These are phyloP conservation scores for Kwoniella bestiolae DNA, from an alignment of 768 basidiomycete genomes.

Conservation along the genomic window DNA sequence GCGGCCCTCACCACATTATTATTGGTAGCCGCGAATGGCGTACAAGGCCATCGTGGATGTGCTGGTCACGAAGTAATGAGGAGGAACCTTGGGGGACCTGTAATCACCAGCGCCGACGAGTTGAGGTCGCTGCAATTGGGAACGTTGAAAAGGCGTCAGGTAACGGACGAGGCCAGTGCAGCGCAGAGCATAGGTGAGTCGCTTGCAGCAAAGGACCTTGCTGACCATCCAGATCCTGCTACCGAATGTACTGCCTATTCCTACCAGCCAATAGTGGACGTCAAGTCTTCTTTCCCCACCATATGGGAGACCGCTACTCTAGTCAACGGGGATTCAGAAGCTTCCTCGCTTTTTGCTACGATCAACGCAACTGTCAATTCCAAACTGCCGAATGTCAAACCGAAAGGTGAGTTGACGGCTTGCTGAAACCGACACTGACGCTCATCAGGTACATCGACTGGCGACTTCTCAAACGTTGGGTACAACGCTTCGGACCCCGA, in stretches of 20 bases:
- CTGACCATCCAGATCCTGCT: slow-evolving; percentile 31
- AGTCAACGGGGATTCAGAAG: slow-evolving; percentile 53
- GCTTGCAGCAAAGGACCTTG: background rate
- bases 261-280: slow-evolving; percentile 40
- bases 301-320: slow-evolving; percentile 51
- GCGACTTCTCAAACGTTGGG: slow-evolving; percentile 50
- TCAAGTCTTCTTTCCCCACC: slow-evolving; percentile 47
- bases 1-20: background rate
- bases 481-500: slow-evolving; percentile 54
- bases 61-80: slow-evolving; percentile 40
- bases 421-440: slow-evolving; percentile 4
- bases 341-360: slow-evolving; percentile 42
- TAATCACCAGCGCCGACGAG: slow-evolving; percentile 5
- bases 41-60: slow-evolving; percentile 36
- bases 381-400: slow-evolving; percentile 46
- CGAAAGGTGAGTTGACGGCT: slow-evolving; percentile 35
- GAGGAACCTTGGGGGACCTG: slow-evolving; percentile 41
- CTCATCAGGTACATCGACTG: slow-evolving; percentile 33
- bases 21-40: background rate
- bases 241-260: slow-evolving; percentile 54
- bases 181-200: slow-evolving; percentile 36
- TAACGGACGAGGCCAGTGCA: slow-evolving; percentile 34
- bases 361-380: slow-evolving; percentile 51
- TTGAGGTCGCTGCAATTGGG: slow-evolving; percentile 6
- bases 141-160: slow-evolving; percentile 5